Base-by-base conservation (phyloP, 1,139 yeast species). In the Geotrichum klebahnii region DNA sequence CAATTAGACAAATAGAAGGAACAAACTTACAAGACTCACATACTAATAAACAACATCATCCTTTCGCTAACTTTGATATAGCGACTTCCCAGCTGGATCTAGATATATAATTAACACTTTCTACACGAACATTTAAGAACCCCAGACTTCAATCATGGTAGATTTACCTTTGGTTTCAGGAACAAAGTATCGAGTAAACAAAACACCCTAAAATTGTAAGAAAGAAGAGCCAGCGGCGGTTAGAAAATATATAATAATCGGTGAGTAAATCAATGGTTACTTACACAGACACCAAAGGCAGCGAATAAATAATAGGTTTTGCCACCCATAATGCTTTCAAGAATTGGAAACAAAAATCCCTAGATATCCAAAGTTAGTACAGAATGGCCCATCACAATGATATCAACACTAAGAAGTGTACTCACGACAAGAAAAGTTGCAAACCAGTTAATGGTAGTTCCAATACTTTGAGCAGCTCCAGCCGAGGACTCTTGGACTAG, bases 381-480 rank as follows among this genome's bases (percentile, higher is more conserved):
- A 23, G 32, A 31, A 8, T 2, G n/a, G 17, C 5, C n/a, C n/a
- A n/a, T n/a, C n/a, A n/a, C n/a, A n/a, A n/a, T n/a, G n/a, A n/a
- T n/a, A n/a, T n/a, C n/a, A n/a, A n/a, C n/a, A n/a, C n/a, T n/a
- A n/a, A 2, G 32, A 1, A 28, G 12, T 33, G 12, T 12, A 40
- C 49, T 31, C 32, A 46, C 52, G 14, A 52, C 44, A 16, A 81
- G 59, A 61, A 92, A 90, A 0, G 96, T 89, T 4, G 95, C 85
- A 9, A 85, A 60, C 97, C 97, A 90, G 66, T 90, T 92, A 72
- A 88, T 79, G 10, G 89, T 80, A 0, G 94, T 86, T 8, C 96
- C 97, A 75, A 88, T 83, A 63, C 95, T 83, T 67, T 92, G 98
- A 1, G 97, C 97, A 45, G 81, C 74, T 1, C 90, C 94, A 53